These are phyloP conservation scores for Chaetomiaceae sp. DNA, from an alignment of 2,329 filamentous ascomycete species.

Conservation along the genomic window DNA sequence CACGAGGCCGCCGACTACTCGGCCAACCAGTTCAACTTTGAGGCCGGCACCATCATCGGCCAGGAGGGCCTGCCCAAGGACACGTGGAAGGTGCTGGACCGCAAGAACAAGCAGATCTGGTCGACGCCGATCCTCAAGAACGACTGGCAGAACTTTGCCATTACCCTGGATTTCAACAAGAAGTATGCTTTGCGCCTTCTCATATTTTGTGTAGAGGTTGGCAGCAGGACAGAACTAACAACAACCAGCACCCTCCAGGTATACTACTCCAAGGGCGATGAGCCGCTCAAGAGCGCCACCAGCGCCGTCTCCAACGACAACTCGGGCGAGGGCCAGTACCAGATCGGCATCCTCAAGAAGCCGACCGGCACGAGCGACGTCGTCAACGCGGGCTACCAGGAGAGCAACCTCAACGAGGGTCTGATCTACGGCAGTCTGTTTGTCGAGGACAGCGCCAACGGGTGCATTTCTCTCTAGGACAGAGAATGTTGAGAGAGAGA, in stretches of 20 bases:
- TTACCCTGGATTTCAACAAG: constrained; percentile 49
- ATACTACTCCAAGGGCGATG: constrained; percentile 49
- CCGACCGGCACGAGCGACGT: constrained; percentile 47
- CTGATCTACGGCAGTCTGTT: constrained; percentile 48
- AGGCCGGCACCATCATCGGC: constrained; percentile 34
- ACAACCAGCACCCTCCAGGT: constrained; percentile 46
- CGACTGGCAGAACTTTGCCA: constrained; percentile 58
- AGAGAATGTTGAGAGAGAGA: too few species aligned
- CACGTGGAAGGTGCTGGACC: constrained; percentile 40
- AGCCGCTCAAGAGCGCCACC: constrained; percentile 44
- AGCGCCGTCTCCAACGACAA: constrained; percentile 44
- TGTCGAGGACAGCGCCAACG: constrained; percentile 41
- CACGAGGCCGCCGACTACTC: constrained; percentile 36
- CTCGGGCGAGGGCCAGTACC: constrained; percentile 49
- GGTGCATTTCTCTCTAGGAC: constrained; percentile 38
- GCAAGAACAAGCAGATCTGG: constrained; percentile 37
- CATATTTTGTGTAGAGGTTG: background rate
- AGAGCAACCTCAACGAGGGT: constrained; percentile 43
- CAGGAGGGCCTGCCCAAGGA: constrained; percentile 32
- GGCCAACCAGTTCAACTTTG: constrained; percentile 37
- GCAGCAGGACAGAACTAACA: background rate
- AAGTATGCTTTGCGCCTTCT: constrained; percentile 39
- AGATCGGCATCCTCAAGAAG: constrained; percentile 57
- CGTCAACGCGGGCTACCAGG: constrained; percentile 46
- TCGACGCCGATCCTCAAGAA: constrained; percentile 38